Conservation (phyloP, 495 filamentous ascomycete species). For the Aspergillus carlsbadensis region DNA sequence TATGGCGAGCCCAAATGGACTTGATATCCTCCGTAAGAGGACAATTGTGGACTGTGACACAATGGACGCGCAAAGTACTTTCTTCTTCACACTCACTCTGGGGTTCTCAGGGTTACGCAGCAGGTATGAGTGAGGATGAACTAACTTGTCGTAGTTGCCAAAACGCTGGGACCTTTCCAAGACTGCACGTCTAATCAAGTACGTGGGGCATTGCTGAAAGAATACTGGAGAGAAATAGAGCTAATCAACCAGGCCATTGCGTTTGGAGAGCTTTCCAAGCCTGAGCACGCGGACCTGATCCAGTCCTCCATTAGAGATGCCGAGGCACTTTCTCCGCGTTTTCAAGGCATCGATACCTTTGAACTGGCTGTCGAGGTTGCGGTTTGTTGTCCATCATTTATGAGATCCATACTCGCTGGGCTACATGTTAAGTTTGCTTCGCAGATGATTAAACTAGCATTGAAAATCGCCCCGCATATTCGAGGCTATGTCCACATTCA, state of each 20-base stretch:
- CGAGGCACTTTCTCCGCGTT: conserved; percentile 29
- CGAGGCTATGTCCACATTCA: conserved; percentile 59
- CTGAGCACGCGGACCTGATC: conserved; percentile 44
- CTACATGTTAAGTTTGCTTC: background rate
- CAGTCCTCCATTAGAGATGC: conserved; percentile 44
- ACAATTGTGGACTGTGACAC: conserved; percentile 61
- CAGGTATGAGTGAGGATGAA: background rate
- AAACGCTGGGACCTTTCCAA: conserved; percentile 55
- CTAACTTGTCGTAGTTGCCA: conserved; percentile 42
- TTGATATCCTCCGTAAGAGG: conserved; percentile 43
- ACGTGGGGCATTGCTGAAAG: background rate
- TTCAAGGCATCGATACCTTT: conserved; percentile 35
- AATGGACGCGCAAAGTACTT: conserved; percentile 52
- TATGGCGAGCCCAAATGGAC: conserved; percentile 22
- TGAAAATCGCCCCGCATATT: conserved; percentile 51
- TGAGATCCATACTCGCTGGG: background rate
- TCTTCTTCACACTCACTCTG: background rate
- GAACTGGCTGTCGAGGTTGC: conserved; percentile 60
- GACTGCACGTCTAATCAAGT: conserved; percentile 71
- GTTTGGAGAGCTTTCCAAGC: conserved; percentile 55
- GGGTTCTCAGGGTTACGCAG: background rate
- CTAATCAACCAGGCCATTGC: conserved; percentile 53
- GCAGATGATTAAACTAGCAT: conserved; percentile 53
- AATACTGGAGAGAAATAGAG: background rate
- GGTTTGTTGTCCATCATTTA: conserved; percentile 20